Conservation (phyloP, 148 eudicot genomes). For the Rhododendron kiyosumense region DNA sequence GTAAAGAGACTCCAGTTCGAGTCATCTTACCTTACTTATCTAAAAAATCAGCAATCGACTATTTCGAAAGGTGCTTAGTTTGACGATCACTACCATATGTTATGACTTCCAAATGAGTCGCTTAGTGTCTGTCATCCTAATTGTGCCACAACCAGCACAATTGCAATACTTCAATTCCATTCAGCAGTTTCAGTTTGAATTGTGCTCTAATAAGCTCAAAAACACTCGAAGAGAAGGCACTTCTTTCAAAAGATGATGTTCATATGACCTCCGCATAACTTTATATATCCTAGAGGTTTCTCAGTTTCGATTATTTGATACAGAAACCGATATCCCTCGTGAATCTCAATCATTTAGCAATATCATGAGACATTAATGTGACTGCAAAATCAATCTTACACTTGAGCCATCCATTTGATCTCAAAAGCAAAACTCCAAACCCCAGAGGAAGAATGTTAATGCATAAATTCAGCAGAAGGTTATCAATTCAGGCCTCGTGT, state of each 20-base stretch:
- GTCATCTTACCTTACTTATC: neutral
- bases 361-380: neutral
- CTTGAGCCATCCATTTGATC: neutral
- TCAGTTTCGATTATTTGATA: neutral
- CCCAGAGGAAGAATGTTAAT: neutral
- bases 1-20: neutral
- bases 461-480: neutral
- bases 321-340: neutral
- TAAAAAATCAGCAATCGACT: neutral
- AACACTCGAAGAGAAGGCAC: neutral
- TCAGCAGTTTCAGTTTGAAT: neutral
- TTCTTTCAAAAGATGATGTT: neutral
- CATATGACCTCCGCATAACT: neutral
- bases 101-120: neutral
- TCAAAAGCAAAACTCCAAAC: neutral
- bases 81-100: neutral
- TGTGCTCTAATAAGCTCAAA: neutral
- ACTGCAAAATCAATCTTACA: neutral
- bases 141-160: neutral
- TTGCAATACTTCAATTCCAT: neutral
- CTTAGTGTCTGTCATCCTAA: neutral
- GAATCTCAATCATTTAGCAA: neutral
- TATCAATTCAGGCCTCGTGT: neutral
- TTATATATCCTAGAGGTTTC: neutral
- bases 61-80: neutral